A percentile compares a stretch with the other conserved stretches of the same genome.
These are phyloP conservation scores for Emericellopsis terricola DNA, from an alignment of 495 filamentous ascomycete species.

Conservation along the genomic window DNA sequence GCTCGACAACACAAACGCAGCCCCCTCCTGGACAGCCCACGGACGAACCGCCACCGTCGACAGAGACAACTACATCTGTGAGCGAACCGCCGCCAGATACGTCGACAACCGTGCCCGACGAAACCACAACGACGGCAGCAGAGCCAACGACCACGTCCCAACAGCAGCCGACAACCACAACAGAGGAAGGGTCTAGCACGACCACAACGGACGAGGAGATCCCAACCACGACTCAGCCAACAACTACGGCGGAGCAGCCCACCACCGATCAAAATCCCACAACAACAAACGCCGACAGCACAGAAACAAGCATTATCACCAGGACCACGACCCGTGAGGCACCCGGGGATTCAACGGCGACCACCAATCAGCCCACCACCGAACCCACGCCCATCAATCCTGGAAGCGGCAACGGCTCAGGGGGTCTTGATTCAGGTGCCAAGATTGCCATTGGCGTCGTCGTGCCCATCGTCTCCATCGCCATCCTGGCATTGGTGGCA, in stretches of 20 bases:
- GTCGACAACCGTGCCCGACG: no score
- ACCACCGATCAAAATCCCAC: neutral
- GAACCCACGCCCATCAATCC: slow-evolving; percentile 13
- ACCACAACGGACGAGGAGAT: neutral
- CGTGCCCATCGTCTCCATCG: slow-evolving; percentile 79
- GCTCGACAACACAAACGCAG: no score
- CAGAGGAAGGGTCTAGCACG: no score
- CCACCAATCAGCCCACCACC: slow-evolving; percentile 8
- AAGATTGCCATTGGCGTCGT: slow-evolving; percentile 88
- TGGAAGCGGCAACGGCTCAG: slow-evolving; percentile 1
- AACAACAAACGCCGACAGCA: slow-evolving; percentile 5
- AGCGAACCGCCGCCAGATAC: no score
- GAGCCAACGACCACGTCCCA: no score
- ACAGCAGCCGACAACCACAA: no score
- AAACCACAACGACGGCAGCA: no score
- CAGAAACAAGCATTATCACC: slow-evolving; percentile 7
- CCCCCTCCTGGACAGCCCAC: no score
- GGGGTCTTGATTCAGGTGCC: slow-evolving; percentile 21
- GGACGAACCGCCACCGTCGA: no score
- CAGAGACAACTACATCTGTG: no score
- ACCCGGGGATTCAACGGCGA: slow-evolving; percentile 4
- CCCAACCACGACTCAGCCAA: slow-evolving; percentile 8
- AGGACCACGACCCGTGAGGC: slow-evolving; percentile 10
- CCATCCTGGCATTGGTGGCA: slow-evolving; percentile 54
- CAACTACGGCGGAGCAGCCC: slow-evolving; percentile 4